Evolutionary conservation across 108 stramenopile species (phyloP).

Genomic region (Nitzschia sp.): DNA sequence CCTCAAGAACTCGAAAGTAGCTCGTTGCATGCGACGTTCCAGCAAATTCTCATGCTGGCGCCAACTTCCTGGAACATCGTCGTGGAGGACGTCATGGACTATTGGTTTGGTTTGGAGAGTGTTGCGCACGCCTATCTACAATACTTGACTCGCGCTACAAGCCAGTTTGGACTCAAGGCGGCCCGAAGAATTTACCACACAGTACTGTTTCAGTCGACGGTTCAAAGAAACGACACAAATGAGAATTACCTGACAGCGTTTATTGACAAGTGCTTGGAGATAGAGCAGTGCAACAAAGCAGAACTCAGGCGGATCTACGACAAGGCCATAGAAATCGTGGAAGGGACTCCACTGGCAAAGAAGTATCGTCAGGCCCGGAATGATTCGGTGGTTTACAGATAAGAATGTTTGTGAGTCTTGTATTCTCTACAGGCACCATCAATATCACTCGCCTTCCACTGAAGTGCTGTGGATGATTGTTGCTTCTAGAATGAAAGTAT

Average conservation of each 20-base stretch:
- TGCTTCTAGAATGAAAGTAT: no score
- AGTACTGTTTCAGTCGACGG: conserved; percentile 56
- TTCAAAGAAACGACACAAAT: conserved; percentile 39
- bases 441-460: no score
- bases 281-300: conserved; percentile 27
- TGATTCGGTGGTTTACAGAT: conserved; percentile 27
- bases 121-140: conserved; percentile 42
- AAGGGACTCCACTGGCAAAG: conserved; percentile 30
- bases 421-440: no score
- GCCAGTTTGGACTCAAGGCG: conserved; percentile 21
- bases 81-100: conserved; percentile 22
- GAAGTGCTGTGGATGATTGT: no score
- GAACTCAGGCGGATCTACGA: conserved; percentile 53
- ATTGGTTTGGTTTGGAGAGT: conserved; percentile 37
- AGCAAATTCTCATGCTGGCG: conserved; percentile 62
- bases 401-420: not conserved
- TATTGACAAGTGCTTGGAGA: conserved; percentile 34
- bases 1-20: conserved; percentile 9
- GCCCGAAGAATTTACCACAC: conserved; percentile 60
- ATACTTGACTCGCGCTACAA: conserved; percentile 43
- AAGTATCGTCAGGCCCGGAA: conserved; percentile 29
- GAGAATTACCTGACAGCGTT: conserved; percentile 55
- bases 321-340: conserved; percentile 56
- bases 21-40: conserved; percentile 38
- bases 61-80: conserved; percentile 31